Evolutionary conservation across 2,329 filamentous ascomycete species (phyloP).

Genomic region (Verruconis gallopava): DNA sequence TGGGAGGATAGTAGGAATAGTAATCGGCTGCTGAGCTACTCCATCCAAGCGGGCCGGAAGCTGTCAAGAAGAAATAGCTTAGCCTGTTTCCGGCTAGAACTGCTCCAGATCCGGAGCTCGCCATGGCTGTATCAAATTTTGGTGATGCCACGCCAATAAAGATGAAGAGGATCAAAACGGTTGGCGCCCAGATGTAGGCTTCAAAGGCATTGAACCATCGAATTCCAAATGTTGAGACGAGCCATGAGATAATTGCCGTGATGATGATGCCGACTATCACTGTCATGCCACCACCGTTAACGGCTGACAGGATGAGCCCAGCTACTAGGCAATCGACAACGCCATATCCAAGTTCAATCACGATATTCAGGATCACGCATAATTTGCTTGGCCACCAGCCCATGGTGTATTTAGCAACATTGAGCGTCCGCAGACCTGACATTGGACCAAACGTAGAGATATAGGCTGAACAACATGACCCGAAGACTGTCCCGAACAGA

Average conservation of each 20-base stretch:
- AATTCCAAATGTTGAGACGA: slow-evolving; percentile 18
- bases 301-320: slow-evolving; percentile 47
- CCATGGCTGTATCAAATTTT: slow-evolving; percentile 42
- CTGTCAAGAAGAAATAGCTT: slow-evolving; percentile 45
- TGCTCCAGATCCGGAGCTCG: slow-evolving; percentile 37
- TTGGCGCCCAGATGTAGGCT: slow-evolving; percentile 16
- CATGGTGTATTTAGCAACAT: slow-evolving; percentile 39
- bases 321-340: slow-evolving; percentile 42
- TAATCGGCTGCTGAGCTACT: slow-evolving; percentile 50
- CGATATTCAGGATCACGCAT: slow-evolving; percentile 34
- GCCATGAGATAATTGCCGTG: slow-evolving; percentile 27
- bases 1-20: slow-evolving; percentile 51
- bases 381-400: slow-evolving; percentile 43
- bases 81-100: slow-evolving; percentile 45
- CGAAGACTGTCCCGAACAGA: slow-evolving; percentile 17
- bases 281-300: slow-evolving; percentile 39
- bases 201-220: slow-evolving; percentile 18
- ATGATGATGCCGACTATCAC: slow-evolving; percentile 49
- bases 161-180: slow-evolving; percentile 17
- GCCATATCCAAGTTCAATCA: slow-evolving; percentile 44
- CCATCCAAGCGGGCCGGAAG: background rate
- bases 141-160: slow-evolving; percentile 23
- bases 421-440: slow-evolving; percentile 15
- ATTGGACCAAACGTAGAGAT: slow-evolving; percentile 16
- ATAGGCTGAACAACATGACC: slow-evolving; percentile 16